Evolutionary conservation across 768 basidiomycete genomes (phyloP), one percentile per base, ranked within the genome.

Genomic region (Dacryopinax primogenitus): DNA sequence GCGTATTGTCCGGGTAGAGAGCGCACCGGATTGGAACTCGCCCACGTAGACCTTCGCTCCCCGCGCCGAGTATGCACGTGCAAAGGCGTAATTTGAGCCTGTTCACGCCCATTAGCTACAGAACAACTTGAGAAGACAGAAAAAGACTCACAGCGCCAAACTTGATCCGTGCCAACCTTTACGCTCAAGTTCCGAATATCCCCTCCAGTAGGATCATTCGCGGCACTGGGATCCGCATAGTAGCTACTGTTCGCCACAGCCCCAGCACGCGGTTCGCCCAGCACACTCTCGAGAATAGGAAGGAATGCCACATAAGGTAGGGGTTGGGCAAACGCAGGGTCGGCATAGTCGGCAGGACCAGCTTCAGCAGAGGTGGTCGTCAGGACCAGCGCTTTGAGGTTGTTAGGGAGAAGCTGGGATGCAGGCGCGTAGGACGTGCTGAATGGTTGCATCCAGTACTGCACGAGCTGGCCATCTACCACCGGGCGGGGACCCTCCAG

Each of bases 301-400:
- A 70, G 65, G 68, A 83, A 84, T 18, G 70, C 68, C 1, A 73
- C 69, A 34, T 73, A 72, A 35, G 78, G 73, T 21, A 88, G 64
- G 15, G 79, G 72, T 3, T 33, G 16, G 0, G 47, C 18, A 35
- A 65, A 37, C 7, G 28, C 33, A 2, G 62, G 62, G 62, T 34
- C 36, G 33, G 62, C 62, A 34, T 33, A 33, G 30, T 71, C 66
- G 32, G 83, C 77, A n/a, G 76, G 74, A 1, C 81, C 88, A 0
- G 85, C 90, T 70, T 95, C 92, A 71, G 92, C 78, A 44, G 75
- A 73, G 15, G 87, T 86, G 16, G 83, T 87, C 4, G 90, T 84
- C 62, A 92, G 73, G 32, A 95, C 75, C 63, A 93, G 69, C 2
- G 86, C 81, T 72, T 92, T 88, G 23, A 35, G 15, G 9, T 26